Evolutionary conservation across 352 stramenopile genomes (phyloP).

Genomic region (Phytophthora aleatoria): DNA sequence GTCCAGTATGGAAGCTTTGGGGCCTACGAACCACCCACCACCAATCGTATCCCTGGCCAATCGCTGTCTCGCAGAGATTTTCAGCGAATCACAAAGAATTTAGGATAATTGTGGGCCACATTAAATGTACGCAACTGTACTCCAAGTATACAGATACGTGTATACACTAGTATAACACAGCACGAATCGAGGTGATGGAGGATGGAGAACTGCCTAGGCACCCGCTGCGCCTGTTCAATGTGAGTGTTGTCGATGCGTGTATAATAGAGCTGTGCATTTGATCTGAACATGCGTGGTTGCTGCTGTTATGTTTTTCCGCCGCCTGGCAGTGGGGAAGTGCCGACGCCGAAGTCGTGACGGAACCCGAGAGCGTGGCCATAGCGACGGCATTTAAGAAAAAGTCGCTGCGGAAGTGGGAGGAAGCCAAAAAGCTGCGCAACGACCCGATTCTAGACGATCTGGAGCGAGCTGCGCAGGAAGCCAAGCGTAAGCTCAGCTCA

Average conservation of each 20-base stretch:
- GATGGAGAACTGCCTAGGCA: conserved; percentile 18
- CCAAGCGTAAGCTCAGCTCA: conserved; percentile 25
- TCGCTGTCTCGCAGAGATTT: conserved; percentile 10
- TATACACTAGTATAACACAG: background rate
- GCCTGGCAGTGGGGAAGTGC: conserved; percentile 19
- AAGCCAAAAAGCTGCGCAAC: conserved; percentile 45
- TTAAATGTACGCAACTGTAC: background rate
- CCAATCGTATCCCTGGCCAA: conserved; percentile 34
- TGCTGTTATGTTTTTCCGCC: background rate
- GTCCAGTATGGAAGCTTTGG: background rate
- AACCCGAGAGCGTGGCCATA: conserved; percentile 44
- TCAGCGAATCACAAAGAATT: conserved; percentile 20
- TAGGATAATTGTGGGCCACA: conserved; percentile 2
- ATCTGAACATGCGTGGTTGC: conserved; percentile 1
- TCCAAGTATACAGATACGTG: background rate
- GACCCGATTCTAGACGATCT: conserved; percentile 53
- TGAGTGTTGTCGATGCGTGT: conserved; percentile 3
- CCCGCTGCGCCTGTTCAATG: conserved; percentile 34
- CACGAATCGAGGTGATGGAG: conserved; percentile 4
- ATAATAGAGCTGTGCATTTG: background rate
- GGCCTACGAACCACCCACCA: conserved; percentile 12
- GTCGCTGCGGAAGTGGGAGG: conserved; percentile 50
- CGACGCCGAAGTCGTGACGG: conserved; percentile 21
- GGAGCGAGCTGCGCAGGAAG: conserved; percentile 25
- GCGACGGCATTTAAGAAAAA: conserved; percentile 52